phyloP scores from a whole-genome alignment of 2,329 filamentous ascomycete species.

The Colletotrichum orbiculare region DNA sequence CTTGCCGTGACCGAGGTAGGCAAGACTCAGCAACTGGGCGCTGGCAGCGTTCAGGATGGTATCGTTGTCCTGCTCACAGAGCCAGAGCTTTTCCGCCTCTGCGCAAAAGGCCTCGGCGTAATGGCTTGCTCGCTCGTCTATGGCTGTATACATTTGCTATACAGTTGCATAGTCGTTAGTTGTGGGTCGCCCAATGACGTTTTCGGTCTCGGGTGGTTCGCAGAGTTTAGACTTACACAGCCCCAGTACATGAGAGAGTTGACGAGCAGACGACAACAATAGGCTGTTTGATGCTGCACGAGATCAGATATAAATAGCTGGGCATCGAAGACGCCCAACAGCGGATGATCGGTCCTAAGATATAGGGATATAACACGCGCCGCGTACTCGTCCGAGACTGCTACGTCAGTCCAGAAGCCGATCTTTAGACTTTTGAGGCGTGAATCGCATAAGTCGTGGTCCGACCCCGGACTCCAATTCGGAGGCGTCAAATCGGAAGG shows the following conservation, averaged over 20 bases:
- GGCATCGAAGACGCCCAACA: conserved; percentile 50
- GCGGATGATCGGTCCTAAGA: conserved; percentile 50
- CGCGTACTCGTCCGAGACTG: conserved; percentile 44
- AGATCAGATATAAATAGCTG: conserved; percentile 48
- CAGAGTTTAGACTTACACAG: conserved; percentile 43
- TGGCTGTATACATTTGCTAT: conserved; percentile 50
- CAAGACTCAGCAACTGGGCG: conserved; percentile 47
- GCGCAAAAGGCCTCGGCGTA: conserved; percentile 40
- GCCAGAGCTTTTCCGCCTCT: conserved; percentile 44
- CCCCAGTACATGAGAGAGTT: conserved; percentile 48
- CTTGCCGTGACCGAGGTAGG: conserved; percentile 47
- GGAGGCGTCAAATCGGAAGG: neutral
- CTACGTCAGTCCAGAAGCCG: conserved; percentile 48
- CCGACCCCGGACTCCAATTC: neutral
- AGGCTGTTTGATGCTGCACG: conserved; percentile 36
- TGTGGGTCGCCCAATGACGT: neutral
- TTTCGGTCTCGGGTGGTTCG: too few species aligned
- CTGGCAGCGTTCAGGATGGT: conserved; percentile 44
- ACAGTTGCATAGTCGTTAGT: neutral
- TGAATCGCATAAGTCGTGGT: conserved; percentile 41
- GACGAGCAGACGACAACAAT: conserved; percentile 50
- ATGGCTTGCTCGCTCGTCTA: conserved; percentile 40
- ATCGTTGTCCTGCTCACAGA: conserved; percentile 34
- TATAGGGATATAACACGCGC: conserved; percentile 49
- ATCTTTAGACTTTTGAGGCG: conserved; percentile 45